phyloP scores from a whole-genome alignment of 1,284 basidiomycete genomes.

The Meripilus lineatus region DNA sequence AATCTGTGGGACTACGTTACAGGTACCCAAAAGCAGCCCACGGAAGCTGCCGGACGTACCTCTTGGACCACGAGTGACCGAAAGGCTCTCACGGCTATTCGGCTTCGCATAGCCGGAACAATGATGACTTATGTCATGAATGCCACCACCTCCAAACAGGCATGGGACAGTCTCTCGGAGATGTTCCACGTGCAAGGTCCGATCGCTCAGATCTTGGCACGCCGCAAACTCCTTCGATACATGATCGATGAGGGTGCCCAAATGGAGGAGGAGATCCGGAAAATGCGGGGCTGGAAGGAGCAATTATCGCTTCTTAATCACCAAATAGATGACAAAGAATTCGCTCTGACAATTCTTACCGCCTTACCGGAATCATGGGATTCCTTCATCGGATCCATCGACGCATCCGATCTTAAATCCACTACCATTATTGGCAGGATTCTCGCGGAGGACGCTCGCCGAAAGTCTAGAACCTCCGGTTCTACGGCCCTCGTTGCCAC shows the following conservation, averaged over 20 bases:
- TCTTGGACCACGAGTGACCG: conserved; percentile 21
- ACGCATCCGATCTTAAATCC: background rate
- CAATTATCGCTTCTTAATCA: conserved; percentile 1
- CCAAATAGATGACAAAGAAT: conserved; percentile 1
- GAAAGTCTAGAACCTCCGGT: background rate
- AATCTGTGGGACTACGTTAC: conserved; percentile 17
- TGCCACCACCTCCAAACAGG: conserved; percentile 16
- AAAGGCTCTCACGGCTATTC: conserved; percentile 22
- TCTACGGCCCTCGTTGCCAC: background rate
- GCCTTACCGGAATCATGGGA: no score
- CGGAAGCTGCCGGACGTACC: conserved; percentile 6
- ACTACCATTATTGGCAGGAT: conserved; percentile 3
- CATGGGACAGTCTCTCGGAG: conserved; percentile 21
- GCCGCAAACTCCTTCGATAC: conserved; percentile 3
- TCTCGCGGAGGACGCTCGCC: conserved; percentile 4
- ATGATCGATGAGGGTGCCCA: conserved; percentile 2
- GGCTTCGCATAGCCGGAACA: conserved; percentile 18
- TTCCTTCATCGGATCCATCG: conserved; percentile 6
- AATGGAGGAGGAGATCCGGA: conserved; percentile 8
- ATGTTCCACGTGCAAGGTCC: conserved; percentile 22
- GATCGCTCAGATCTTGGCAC: conserved; percentile 11
- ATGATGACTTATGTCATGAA: conserved; percentile 20
- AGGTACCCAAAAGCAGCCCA: conserved; percentile 1
- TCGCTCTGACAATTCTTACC: conserved; percentile 4
- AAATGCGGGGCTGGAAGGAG: background rate